These are phyloP conservation scores for Talaromyces sp. DNA, from an alignment of 2,329 filamentous ascomycete genomes.

Conservation along the genomic window DNA sequence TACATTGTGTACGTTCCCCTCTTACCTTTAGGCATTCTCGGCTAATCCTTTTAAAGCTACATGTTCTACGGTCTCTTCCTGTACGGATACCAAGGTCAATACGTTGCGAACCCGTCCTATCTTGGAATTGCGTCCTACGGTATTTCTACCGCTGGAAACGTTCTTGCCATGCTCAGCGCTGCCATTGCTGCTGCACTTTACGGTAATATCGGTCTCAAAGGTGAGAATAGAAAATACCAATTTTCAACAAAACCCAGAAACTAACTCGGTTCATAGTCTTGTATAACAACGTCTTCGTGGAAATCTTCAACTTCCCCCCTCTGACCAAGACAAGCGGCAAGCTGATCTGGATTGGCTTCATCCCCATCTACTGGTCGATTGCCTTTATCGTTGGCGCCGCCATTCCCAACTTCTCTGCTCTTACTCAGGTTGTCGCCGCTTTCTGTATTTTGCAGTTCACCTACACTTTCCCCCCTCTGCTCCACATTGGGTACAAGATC, in stretches of 20 bases:
- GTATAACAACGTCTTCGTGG: slow-evolving; percentile 41
- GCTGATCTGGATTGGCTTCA: slow-evolving; percentile 27
- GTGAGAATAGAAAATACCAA: slow-evolving; percentile 13
- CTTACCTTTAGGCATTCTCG: neutral
- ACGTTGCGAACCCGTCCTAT: slow-evolving; percentile 1
- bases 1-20: slow-evolving; percentile 17
- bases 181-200: slow-evolving; percentile 34
- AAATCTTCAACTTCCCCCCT: slow-evolving; percentile 36
- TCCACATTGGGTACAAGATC: slow-evolving; percentile 21
- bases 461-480: slow-evolving; percentile 42
- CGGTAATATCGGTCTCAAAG: slow-evolving; percentile 38
- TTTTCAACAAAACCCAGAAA: neutral
- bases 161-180: slow-evolving; percentile 22
- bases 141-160: slow-evolving; percentile 26
- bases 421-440: slow-evolving; percentile 38
- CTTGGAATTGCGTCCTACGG: slow-evolving; percentile 18
- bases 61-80: slow-evolving; percentile 5
- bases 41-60: neutral
- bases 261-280: slow-evolving; percentile 19
- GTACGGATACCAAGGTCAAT: slow-evolving; percentile 9
- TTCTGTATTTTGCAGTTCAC: slow-evolving; percentile 43
- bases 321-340: slow-evolving; percentile 36
- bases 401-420: slow-evolving; percentile 37
- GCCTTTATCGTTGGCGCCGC: slow-evolving; percentile 41
- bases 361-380: slow-evolving; percentile 41